These are phyloP conservation scores for Suillus spraguei DNA, from an alignment of 768 basidiomycete genomes.

Conservation along the genomic window DNA sequence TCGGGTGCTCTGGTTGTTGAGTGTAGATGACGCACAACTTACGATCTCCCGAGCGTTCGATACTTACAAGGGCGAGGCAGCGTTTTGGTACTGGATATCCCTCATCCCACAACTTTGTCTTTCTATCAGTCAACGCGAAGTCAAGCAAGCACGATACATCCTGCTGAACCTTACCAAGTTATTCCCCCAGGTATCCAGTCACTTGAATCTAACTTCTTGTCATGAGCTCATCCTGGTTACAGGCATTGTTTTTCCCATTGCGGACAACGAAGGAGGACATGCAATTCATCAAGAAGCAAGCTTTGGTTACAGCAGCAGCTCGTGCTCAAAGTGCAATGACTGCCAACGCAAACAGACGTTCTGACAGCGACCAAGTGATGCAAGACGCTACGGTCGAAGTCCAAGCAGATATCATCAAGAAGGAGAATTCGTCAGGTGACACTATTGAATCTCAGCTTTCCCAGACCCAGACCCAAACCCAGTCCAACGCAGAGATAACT, in stretches of 20 bases:
- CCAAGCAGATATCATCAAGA: conserved; percentile 28
- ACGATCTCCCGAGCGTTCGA: conserved; percentile 85
- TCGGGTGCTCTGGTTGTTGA: conserved; percentile 94
- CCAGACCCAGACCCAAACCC: conserved; percentile 3
- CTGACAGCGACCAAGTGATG: conserved; percentile 32
- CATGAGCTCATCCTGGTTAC: conserved; percentile 14
- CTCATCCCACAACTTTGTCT: conserved; percentile 91
- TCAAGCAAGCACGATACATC: conserved; percentile 89
- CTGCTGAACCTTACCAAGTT: conserved; percentile 87
- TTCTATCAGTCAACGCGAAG: conserved; percentile 89
- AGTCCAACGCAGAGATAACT: conserved; percentile 7
- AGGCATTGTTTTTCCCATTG: conserved; percentile 96
- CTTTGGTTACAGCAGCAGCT: conserved; percentile 35
- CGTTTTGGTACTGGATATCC: conserved; percentile 99
- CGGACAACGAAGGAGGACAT: conserved; percentile 84
- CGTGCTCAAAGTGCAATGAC: conserved; percentile 33
- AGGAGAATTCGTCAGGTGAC: conserved; percentile 23
- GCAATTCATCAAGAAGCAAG: conserved; percentile 45
- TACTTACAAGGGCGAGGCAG: conserved; percentile 93
- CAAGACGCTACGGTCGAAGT: conserved; percentile 33
- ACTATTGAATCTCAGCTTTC: conserved; percentile 30
- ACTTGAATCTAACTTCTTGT: not conserved
- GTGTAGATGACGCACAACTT: conserved; percentile 78
- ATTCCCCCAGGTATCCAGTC: conserved; percentile 80
- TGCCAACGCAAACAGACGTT: conserved; percentile 31